A percentile compares a stretch with the other conserved stretches of the same genome.
These are phyloP conservation scores for Penicillium atrosanguineum DNA, from an alignment of 495 filamentous ascomycete species.

Conservation along the genomic window DNA sequence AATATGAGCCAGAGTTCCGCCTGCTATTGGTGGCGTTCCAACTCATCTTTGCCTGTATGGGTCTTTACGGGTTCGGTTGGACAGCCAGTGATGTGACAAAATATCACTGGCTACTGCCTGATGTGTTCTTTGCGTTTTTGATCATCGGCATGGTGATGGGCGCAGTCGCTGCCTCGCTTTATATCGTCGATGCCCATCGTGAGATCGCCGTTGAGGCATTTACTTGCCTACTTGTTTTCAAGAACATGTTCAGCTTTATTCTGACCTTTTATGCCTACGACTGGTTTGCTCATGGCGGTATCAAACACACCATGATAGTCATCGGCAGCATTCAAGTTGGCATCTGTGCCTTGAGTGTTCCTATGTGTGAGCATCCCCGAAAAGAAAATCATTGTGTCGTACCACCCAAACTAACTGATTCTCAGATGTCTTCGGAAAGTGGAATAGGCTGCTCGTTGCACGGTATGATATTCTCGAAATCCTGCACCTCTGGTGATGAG, in stretches of 20 bases:
- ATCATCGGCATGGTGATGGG: constrained; percentile 90
- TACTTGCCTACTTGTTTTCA: constrained; percentile 87
- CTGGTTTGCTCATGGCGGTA: constrained; percentile 64
- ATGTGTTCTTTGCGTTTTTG: constrained; percentile 73
- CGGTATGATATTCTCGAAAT: constrained; percentile 68
- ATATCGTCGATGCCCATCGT: constrained; percentile 91
- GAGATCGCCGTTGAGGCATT: constrained; percentile 88
- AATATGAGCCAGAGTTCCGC: constrained; percentile 91
- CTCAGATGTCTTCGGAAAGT: constrained; percentile 78
- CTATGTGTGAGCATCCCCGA: constrained; percentile 63
- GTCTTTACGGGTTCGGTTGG: constrained; percentile 80
- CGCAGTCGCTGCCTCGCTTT: constrained; percentile 80
- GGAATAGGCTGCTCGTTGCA: constrained; percentile 66
- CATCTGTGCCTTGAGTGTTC: constrained; percentile 68
- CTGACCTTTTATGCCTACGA: constrained; percentile 79
- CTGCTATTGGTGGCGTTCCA: constrained; percentile 79
- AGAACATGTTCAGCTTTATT: constrained; percentile 86
- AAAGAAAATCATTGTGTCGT: background rate
- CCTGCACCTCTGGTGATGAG: constrained; percentile 38
- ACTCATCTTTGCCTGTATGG: constrained; percentile 71
- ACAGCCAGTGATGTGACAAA: constrained; percentile 55
- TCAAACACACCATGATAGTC: constrained; percentile 64
- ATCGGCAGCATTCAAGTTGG: constrained; percentile 74
- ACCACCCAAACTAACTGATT: background rate
- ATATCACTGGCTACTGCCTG: constrained; percentile 70